Evolutionary conservation across 75 land plant species (phyloP), one percentile per base, ranked within the genome.

Genomic region (Selaginella moellendorffii): DNA sequence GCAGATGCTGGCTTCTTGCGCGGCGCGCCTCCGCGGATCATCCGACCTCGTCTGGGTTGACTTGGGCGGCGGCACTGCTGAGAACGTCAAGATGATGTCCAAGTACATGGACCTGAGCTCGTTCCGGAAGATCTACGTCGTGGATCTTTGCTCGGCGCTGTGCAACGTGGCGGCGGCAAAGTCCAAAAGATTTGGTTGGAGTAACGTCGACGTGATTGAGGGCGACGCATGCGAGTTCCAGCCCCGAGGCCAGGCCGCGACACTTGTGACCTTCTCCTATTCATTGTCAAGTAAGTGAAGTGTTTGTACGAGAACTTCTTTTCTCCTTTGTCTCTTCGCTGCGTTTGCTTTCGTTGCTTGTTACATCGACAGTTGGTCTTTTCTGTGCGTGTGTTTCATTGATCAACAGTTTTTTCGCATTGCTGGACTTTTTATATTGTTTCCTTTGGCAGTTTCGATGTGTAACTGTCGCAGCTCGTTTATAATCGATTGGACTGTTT

Each of bases 51-150:
- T 65, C 24, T 75, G 77, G 77, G 73, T 75, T 30, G 77, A 75
- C 65, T 56, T 75, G 42, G 77, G 77, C 1, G 77, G 74, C 31
- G 77, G 77, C 20, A 71, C 77, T 5, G 77, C 75, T 22, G 67
- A 65, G 74, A 75, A 75, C 29, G 77, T 75, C 29, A 62, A 58
- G 12, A 61, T 70, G 68, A 75, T 75, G 77, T 75, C 77, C 58
- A 29, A 60, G 31, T 65, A 64, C 31, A 54, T 75, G 24, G 73
- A 70, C 62, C 62, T 75, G 2, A 26, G 62, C 1, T 14, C 28
- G 22, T 75, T 75, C 53, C 20, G 23, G n/a, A 65, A 53, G 46
- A 75, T 75, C 28, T 75, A 75, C 62, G 59, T 75, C 5, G 77
- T 75, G 24, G 74, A 75, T 64, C 63, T 71, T 19, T 71, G 74